These are phyloP conservation scores for Lepiota venenata DNA, from an alignment of 768 basidiomycete genomes.

Conservation along the genomic window DNA sequence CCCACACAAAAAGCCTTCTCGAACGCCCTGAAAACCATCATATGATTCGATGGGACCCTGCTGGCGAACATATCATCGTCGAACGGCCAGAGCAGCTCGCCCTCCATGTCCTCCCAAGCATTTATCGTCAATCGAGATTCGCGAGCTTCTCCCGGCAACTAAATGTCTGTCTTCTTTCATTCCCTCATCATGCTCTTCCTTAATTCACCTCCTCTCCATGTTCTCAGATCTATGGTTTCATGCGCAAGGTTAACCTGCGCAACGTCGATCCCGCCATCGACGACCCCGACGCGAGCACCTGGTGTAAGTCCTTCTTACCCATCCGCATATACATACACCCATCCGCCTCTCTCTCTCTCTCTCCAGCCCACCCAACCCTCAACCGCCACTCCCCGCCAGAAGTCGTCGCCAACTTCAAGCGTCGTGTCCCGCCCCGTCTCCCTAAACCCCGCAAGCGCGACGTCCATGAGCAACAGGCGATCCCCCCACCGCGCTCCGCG, in stretches of 20 bases:
- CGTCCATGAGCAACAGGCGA: conserved; percentile 59
- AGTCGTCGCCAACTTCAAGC: conserved; percentile 92
- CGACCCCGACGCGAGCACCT: conserved; percentile 95
- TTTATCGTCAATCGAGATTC: conserved; percentile 95
- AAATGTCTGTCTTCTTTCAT: conserved; percentile 63
- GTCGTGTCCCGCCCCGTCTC: conserved; percentile 89
- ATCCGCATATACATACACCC: too few species aligned
- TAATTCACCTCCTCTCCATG: conserved; percentile 1
- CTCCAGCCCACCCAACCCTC: conserved; percentile 82
- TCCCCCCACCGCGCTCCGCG: conserved; percentile 76
- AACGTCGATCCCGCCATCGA: conserved; percentile 94
- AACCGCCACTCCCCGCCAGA: conserved; percentile 88
- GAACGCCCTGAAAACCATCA: conserved; percentile 92
- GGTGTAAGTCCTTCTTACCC: conserved; percentile 67
- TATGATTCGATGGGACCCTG: conserved; percentile 96
- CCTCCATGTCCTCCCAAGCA: conserved; percentile 87
- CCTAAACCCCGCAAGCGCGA: conserved; percentile 87
- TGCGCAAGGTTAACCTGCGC: conserved; percentile 95
- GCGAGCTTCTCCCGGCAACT: conserved; percentile 97
- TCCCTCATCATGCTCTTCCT: conserved; percentile 20
- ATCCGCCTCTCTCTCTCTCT: conserved; percentile 15
- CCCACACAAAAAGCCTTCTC: conserved; percentile 77
- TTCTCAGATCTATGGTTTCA: conserved; percentile 92
- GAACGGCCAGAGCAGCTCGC: conserved; percentile 93
- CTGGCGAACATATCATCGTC: conserved; percentile 93